Percentiles rank a stretch among this genome's conserved stretches.
These are phyloP conservation scores for Nyssa sinensis DNA, from an alignment of 148 eudicot species.

Conservation along the genomic window DNA sequence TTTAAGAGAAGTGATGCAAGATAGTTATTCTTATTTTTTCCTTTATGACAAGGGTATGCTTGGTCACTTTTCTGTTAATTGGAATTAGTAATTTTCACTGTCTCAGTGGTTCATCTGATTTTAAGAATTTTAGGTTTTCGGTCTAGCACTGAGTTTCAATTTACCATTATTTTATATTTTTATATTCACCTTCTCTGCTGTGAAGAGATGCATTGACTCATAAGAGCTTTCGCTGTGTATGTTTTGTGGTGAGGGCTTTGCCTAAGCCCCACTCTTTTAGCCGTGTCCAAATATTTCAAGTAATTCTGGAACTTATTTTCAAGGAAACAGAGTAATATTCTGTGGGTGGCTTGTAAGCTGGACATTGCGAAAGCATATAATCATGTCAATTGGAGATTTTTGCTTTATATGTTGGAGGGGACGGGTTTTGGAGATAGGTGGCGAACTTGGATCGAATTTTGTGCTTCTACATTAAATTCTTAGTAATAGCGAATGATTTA, in stretches of 20 bases:
- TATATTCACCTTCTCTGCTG: not conserved
- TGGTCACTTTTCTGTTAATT: not conserved
- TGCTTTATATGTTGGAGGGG: too few species aligned
- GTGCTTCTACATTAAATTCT: too few species aligned
- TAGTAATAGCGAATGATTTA: too few species aligned
- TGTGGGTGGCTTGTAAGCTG: too few species aligned
- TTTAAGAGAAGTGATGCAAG: not conserved
- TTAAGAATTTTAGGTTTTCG: not conserved
- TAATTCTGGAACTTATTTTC: slow-evolving; percentile 4
- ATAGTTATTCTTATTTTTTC: not conserved
- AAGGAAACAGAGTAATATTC: too few species aligned
- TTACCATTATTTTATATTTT: not conserved
- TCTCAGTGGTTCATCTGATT: not conserved
- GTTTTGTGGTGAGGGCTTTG: not conserved
- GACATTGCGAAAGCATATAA: too few species aligned
- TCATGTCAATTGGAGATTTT: too few species aligned
- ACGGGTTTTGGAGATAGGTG: too few species aligned
- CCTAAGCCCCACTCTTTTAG: not conserved
- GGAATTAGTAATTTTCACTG: not conserved
- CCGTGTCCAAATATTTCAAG: not conserved
- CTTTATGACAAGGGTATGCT: too few species aligned
- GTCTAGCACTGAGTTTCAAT: not conserved
- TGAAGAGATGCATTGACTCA: not conserved
- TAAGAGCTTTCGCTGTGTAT: not conserved
- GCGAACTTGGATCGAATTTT: too few species aligned